Evolutionary conservation across 176 grass and related monocot genomes (phyloP).

Genomic region (Oryza rufipogon): DNA sequence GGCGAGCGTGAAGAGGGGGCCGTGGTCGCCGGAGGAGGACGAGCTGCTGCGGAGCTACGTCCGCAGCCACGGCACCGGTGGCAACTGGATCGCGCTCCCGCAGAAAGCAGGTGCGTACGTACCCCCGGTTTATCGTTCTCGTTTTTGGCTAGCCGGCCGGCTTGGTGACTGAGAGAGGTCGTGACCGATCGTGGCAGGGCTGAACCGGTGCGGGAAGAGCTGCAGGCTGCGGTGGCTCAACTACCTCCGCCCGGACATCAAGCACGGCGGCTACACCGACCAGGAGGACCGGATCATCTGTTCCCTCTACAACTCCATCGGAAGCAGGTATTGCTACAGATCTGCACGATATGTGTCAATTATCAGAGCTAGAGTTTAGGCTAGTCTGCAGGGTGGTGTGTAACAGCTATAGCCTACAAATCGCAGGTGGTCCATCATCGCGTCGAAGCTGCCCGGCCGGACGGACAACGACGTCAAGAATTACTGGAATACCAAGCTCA

Average conservation of each 20-base stretch:
- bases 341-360: background rate
- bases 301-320: constrained; percentile 70
- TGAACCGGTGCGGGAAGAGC: constrained; percentile 96
- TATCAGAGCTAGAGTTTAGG: background rate
- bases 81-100: constrained; percentile 94
- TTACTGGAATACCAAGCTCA: constrained; percentile 98
- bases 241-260: constrained; percentile 92
- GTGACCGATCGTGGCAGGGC: constrained; percentile 33
- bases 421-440: constrained; percentile 89
- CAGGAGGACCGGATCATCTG: constrained; percentile 81
- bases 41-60: constrained; percentile 73
- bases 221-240: constrained; percentile 94
- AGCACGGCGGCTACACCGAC: constrained; percentile 89
- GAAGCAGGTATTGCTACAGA: constrained; percentile 53
- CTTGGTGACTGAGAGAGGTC: too few relatives aligned
- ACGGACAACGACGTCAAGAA: constrained; percentile 98
- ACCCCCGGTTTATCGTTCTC: background rate
- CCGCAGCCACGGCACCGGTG: constrained; percentile 60
- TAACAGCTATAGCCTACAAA: background rate
- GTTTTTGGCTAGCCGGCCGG: too few relatives aligned
- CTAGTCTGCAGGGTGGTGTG: background rate
- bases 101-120: constrained; percentile 77
- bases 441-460: constrained; percentile 78
- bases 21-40: constrained; percentile 96
- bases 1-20: constrained; percentile 83